Percentiles rank a stretch among this genome's conserved stretches.
Evolutionary conservation across 169 alveolate genomes (phyloP).

Genomic region (Plasmodium cynomolgi): DNA sequence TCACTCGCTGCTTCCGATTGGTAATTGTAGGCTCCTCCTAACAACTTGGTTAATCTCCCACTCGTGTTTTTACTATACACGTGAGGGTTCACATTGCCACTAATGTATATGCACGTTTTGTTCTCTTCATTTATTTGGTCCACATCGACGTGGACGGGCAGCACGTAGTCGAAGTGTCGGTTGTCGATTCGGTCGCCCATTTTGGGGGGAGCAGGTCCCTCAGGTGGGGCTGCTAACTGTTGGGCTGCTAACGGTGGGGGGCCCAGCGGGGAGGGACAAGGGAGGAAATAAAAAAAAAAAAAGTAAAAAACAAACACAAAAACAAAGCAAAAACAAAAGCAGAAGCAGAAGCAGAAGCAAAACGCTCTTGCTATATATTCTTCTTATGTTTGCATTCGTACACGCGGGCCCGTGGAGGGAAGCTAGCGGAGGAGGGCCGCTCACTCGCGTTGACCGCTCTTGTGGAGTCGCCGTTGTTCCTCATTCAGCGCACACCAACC

Average conservation of each 20-base stretch:
- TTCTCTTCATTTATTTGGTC: conserved; percentile 54
- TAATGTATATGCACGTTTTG: conserved; percentile 46
- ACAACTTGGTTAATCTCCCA: conserved; percentile 14
- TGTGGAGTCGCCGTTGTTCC: neutral
- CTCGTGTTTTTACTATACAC: conserved; percentile 52
- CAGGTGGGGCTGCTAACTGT: neutral
- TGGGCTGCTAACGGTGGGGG: neutral
- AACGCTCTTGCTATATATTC: neutral
- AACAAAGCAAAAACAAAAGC: neutral
- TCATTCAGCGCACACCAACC: neutral
- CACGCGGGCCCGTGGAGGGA: neutral
- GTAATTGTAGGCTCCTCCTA: conserved; percentile 46
- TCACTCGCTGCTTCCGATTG: neutral
- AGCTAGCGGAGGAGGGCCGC: neutral
- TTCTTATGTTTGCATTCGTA: neutral
- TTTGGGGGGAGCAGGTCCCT: neutral
- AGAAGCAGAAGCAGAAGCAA: neutral
- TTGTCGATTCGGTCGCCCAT: conserved; percentile 28
- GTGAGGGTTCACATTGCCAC: conserved; percentile 32
- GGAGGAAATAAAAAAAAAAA: neutral
- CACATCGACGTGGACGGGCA: conserved; percentile 58
- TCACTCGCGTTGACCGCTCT: neutral
- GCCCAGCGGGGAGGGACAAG: neutral
- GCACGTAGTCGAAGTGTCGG: conserved; percentile 35
- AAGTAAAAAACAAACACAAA: neutral